A percentile compares a stretch with the other conserved stretches of the same genome.
These are phyloP conservation scores for Pulveroboletus sp. DNA, from an alignment of 1,284 basidiomycete species.

Conservation along the genomic window DNA sequence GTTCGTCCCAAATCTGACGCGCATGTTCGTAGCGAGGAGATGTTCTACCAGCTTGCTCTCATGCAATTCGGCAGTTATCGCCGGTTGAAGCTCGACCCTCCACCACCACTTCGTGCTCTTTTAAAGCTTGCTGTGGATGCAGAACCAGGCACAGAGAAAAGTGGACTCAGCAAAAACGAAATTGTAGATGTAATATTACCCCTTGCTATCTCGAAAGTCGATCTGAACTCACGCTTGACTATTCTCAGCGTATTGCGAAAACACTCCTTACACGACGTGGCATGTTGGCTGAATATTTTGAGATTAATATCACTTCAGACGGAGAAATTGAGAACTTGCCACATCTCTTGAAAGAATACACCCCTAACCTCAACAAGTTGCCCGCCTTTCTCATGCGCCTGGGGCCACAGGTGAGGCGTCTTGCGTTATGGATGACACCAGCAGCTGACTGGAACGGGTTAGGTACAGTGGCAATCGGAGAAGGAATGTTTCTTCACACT, in stretches of 20 bases:
- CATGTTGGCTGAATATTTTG: conserved; percentile 95
- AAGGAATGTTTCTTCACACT: conserved; percentile 84
- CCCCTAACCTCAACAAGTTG: conserved; percentile 82
- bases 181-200: conserved; percentile 73
- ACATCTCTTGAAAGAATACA: conserved; percentile 80
- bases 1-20: background rate
- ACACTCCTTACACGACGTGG: conserved; percentile 63
- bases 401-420: conserved; percentile 68
- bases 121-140: conserved; percentile 79
- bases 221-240: background rate
- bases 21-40: conserved; percentile 68
- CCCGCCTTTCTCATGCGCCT: conserved; percentile 86
- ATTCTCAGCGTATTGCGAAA: conserved; percentile 56
- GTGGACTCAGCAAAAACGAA: conserved; percentile 51
- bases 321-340: conserved; percentile 79
- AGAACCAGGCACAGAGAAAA: conserved; percentile 58
- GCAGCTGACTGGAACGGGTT: background rate
- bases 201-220: background rate
- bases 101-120: conserved; percentile 73
- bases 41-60: conserved; percentile 93
- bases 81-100: conserved; percentile 78
- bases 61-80: conserved; percentile 89
- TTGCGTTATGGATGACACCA: background rate
- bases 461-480: conserved; percentile 91
- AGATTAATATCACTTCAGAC: conserved; percentile 63